phyloP scores from a whole-genome alignment of 1,139 yeast genomes.

The Zygosaccharomyces sapae region DNA sequence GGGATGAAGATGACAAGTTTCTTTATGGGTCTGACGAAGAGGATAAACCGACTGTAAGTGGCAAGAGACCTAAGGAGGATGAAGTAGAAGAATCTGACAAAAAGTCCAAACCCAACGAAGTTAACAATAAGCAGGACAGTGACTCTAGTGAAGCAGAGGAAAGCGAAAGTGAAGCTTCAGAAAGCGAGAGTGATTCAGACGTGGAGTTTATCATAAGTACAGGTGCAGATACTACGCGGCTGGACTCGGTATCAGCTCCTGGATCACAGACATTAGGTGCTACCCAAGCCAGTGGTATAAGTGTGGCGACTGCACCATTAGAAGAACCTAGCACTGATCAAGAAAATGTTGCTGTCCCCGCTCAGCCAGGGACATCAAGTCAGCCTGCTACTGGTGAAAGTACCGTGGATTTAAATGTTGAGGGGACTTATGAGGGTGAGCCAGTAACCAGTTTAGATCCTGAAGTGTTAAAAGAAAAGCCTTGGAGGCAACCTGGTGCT shows the following conservation, averaged over 20 bases:
- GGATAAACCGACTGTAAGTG: slow-evolving; percentile 18
- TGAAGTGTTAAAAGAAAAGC: slow-evolving; percentile 83
- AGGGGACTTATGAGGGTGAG: slow-evolving; percentile 76
- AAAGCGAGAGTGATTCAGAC: slow-evolving; percentile 53
- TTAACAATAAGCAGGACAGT: slow-evolving; percentile 33
- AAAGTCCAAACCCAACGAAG: slow-evolving; percentile 15
- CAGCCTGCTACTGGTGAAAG: slow-evolving; percentile 29
- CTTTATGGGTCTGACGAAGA: slow-evolving; percentile 75
- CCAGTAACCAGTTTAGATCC: slow-evolving; percentile 82
- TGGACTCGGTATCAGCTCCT: slow-evolving; percentile 34
- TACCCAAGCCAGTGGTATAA: slow-evolving; percentile 22
- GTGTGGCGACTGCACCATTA: slow-evolving; percentile 17
- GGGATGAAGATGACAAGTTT: slow-evolving; percentile 79
- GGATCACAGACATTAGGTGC: slow-evolving; percentile 28
- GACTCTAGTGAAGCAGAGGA: slow-evolving; percentile 37
- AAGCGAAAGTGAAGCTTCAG: slow-evolving; percentile 40
- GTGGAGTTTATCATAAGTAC: slow-evolving; percentile 61
- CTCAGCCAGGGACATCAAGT: slow-evolving; percentile 36
- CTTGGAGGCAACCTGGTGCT: slow-evolving; percentile 98
- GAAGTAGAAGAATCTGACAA: slow-evolving; percentile 30
- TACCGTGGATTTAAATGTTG: slow-evolving; percentile 64
- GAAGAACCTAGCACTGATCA: slow-evolving; percentile 28
- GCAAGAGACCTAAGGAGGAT: slow-evolving; percentile 24
- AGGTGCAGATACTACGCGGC: slow-evolving; percentile 36
- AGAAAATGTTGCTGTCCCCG: slow-evolving; percentile 39